phyloP scores from a whole-genome alignment of 164 flowering plant species.

The Vitis amurensis region DNA sequence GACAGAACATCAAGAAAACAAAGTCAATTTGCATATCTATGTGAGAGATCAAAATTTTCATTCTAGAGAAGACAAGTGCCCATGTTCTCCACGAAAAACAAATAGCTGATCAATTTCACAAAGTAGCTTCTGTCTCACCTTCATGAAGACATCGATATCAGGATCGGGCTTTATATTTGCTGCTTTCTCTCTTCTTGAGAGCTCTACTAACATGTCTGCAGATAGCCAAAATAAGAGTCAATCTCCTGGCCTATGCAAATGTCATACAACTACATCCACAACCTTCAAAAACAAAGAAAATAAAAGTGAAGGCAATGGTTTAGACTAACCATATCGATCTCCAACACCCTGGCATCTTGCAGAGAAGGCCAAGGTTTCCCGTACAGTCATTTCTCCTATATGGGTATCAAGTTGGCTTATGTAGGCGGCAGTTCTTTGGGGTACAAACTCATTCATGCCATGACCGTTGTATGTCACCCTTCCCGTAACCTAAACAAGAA shows the following conservation, averaged over 20 bases:
- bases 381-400: conserved; percentile 61
- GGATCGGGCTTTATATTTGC: conserved; percentile 60
- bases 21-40: no score
- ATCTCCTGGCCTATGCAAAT: no score
- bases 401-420: conserved; percentile 62
- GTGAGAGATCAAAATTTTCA: neutral
- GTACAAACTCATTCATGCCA: conserved; percentile 56
- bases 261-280: no score
- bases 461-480: conserved; percentile 61
- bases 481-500: conserved; percentile 34
- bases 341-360: conserved; percentile 69
- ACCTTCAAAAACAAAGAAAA: neutral
- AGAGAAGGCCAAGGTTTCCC: conserved; percentile 60
- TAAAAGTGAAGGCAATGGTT: neutral
- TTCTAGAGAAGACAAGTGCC: no score
- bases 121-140: conserved; percentile 25
- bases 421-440: conserved; percentile 64
- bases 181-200: conserved; percentile 53
- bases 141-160: conserved; percentile 59
- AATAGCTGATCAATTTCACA: no score
- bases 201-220: conserved; percentile 50
- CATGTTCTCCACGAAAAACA: no score
- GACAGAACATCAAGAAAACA: no score
- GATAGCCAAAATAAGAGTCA: neutral
- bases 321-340: conserved; percentile 38